Evolutionary conservation across 2,329 filamentous ascomycete species (phyloP), one percentile per base, ranked within the genome.

Genomic region (Aspergillus brunneoviolaceus): DNA sequence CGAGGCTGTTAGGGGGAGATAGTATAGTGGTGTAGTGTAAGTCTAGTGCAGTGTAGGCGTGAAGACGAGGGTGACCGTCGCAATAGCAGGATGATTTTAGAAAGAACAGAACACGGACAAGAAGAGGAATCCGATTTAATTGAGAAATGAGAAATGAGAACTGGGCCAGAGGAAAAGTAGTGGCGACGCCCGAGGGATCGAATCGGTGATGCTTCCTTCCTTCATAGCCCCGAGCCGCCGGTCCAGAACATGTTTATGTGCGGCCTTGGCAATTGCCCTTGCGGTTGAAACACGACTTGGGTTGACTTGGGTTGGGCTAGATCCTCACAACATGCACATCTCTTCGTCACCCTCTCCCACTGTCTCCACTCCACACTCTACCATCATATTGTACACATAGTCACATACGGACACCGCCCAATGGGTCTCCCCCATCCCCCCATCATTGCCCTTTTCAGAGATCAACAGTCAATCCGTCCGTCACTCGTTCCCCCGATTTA

Each of bases 221-320:
- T 61, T 63, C 11, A 12, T 16, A 35, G 33, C 33, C 33, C 33
- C 33, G 33, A 57, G 63, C 63, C 55, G 65, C 60, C 48, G 60
- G 60, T 58, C 65, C 63, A 64, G 65, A 67, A 58, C 61, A 56
- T 42, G 27, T 29, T 29, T 29, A 29, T 29, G 11, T 31, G 50
- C 45, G 54, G 61, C 49, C 68, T 69, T 69, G 69, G 67, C 66
- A 49, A 50, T 58, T 50, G 54, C 57, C 42, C 27, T 29, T 6
- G 27, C 27, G 27, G 27, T 3, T 9, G 27, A 29, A 29, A 29
- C 27, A 29, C 27, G 27, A 29, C 27, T 29, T 9, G 27, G 7
- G 27, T 29, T 29, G 27, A 9, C 27, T 2, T 9, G 27, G 27
- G 27, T 21, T 47, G 52, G n/a, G 23, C 45, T 55, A 39, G 39